Evolutionary conservation across 495 filamentous ascomycete species (phyloP).

Genomic region (Annulohypoxylon bovei): DNA sequence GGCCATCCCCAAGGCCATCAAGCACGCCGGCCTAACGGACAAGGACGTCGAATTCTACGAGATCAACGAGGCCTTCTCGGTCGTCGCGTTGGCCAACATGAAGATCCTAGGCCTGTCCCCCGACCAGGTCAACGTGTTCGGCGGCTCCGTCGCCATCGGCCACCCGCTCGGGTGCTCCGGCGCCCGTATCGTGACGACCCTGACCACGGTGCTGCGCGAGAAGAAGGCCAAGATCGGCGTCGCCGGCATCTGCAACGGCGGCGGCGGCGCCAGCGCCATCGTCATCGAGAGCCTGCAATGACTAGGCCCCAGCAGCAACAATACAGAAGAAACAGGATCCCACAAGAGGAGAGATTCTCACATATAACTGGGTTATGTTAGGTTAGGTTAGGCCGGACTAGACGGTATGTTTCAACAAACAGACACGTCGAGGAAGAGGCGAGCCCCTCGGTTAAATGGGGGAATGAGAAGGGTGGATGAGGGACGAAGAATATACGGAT

Average conservation of each 20-base stretch:
- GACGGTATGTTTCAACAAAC: constrained; percentile 10
- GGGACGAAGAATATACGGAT: not conserved
- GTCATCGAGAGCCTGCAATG: constrained; percentile 78
- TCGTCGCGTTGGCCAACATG: constrained; percentile 94
- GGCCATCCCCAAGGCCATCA: constrained; percentile 94
- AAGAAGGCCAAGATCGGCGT: constrained; percentile 92
- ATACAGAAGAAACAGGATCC: not conserved
- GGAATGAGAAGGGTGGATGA: not conserved
- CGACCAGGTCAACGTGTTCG: constrained; percentile 94
- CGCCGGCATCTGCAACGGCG: constrained; percentile 97
- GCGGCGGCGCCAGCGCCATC: constrained; percentile 90
- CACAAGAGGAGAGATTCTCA: constrained; percentile 24
- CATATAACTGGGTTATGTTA: constrained; percentile 8
- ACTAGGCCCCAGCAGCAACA: constrained; percentile 25
- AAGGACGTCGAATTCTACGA: constrained; percentile 89
- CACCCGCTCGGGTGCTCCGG: constrained; percentile 94
- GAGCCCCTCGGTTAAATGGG: not conserved
- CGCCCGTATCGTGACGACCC: constrained; percentile 90
- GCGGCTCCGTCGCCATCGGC: constrained; percentile 93
- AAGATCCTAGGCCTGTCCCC: constrained; percentile 82
- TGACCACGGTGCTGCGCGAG: constrained; percentile 87
- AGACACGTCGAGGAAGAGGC: not conserved
- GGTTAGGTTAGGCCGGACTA: not conserved
- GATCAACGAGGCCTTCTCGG: constrained; percentile 99
- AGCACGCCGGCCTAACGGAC: constrained; percentile 82